Base-by-base conservation (phyloP, 2,329 filamentous ascomycete genomes). In the Colletotrichum simmondsii region DNA sequence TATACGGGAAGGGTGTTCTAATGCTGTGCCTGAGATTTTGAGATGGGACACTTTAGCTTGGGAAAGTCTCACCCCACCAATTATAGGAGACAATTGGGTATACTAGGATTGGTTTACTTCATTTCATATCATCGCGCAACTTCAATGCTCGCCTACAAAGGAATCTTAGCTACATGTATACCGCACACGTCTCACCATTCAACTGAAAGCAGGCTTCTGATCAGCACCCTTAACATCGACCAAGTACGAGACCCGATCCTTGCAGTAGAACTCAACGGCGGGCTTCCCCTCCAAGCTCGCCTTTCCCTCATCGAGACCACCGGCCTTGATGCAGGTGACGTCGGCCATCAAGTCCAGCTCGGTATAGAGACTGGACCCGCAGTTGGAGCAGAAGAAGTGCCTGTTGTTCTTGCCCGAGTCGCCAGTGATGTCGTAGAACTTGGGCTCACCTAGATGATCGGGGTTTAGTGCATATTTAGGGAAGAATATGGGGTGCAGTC, bases 371-470 rank as follows among this genome's bases (percentile, higher is more conserved):
- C 84, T 82, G 2, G 84, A 87, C 22, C 88, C 88, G 75, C 88
- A 90, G 72, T 77, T 85, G 19, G 79, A 74, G 77, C 88, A 90
- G 82, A 90, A 90, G 80, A 84, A 89, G 76, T 89, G 88, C 75
- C 85, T 86, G 80, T 90, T 90, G 73, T 85, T 81, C 77, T 89
- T 90, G 35, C 88, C 88, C 0, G 85, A 87, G 46, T 78, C 83
- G 4, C 87, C 88, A 0, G 77, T 80, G 19, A 80, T 78, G 73
- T 89, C 87, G 77, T 84, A 90, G 35, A 81, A 76, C 74, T 85
- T 87, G 16, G 87, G 85, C 5, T 79, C 81, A 42, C 87, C 86
- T 86, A 54, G 5, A 8, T 53, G 37, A 10, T 24, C 0, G 10
- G 8, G 11, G 1, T 2, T 5, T 12, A 19, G 12, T 19, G 60